Conservation (phyloP, 139 green algal species). For the Chlamydomonas eustigma region DNA sequence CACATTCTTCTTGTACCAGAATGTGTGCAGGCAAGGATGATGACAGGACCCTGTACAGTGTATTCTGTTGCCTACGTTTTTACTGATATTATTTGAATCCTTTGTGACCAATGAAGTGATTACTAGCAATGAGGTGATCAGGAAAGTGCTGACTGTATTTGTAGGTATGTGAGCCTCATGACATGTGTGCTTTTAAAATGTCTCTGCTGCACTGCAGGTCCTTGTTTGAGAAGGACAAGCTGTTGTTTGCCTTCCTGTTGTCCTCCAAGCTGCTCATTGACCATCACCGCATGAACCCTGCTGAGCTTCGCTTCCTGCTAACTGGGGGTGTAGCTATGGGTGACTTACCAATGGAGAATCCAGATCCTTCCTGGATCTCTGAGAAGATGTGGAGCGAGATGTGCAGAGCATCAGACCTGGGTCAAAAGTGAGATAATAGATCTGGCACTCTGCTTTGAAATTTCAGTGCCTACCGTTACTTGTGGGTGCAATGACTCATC, state of each 20-base stretch:
- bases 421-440: constrained; percentile 12
- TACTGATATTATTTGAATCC: no score
- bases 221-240: constrained; percentile 87
- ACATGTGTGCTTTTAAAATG: no score
- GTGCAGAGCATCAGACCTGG: constrained; percentile 41
- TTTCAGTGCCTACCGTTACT: constrained; percentile 19
- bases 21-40: constrained; percentile 63
- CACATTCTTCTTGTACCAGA: constrained; percentile 70
- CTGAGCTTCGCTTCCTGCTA: constrained; percentile 72
- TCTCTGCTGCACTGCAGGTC: constrained; percentile 47
- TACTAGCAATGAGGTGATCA: no score
- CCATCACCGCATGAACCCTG: constrained; percentile 29
- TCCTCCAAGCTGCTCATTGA: constrained; percentile 44
- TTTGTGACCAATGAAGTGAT: no score
- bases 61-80: no score
- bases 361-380: constrained; percentile 54
- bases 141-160: no score
- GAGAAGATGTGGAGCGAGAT: constrained; percentile 69
- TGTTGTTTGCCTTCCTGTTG: constrained; percentile 72
- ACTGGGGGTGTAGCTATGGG: constrained; percentile 67
- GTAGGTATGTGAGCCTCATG: no score
- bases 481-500: no score
- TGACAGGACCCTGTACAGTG: neutral
- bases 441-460: no score
- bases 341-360: constrained; percentile 51